Conservation (phyloP, 2,329 filamentous ascomycete species). For the Aspergillus oerlinghausenensis region DNA sequence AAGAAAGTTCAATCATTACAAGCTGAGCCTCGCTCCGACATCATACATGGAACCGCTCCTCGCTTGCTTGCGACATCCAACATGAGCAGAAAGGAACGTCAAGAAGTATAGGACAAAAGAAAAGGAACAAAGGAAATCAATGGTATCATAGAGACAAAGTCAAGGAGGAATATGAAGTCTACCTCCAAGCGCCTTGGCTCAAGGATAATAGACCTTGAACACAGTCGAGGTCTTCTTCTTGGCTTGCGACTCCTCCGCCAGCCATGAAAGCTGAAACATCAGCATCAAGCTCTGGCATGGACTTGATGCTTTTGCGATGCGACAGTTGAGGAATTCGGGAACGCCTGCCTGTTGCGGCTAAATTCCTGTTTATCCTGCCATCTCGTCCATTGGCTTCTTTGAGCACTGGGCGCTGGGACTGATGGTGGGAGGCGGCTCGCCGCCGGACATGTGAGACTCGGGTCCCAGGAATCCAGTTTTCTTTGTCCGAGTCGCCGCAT, state of each 20-base stretch:
- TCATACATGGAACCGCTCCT: constrained; percentile 26
- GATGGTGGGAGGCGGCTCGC: constrained; percentile 24
- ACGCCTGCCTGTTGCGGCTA: constrained; percentile 23
- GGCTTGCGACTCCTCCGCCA: constrained; percentile 54
- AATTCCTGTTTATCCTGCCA: constrained; percentile 20
- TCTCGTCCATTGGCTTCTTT: constrained; percentile 37
- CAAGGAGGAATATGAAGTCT: background rate
- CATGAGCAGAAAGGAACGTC: constrained; percentile 16
- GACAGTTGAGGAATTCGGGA: constrained; percentile 20
- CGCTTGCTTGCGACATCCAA: constrained; percentile 26
- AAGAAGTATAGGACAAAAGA: constrained; percentile 19
- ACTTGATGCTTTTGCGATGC: constrained; percentile 28
- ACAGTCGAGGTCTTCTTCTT: constrained; percentile 79
- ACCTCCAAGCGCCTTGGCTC: constrained; percentile 88
- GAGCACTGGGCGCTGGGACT: constrained; percentile 38
- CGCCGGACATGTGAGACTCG: constrained; percentile 37
- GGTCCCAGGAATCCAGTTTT: constrained; percentile 69
- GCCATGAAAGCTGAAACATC: constrained; percentile 73
- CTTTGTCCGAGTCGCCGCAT: constrained; percentile 82
- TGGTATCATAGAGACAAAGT: constrained; percentile 7
- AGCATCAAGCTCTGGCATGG: constrained; percentile 46
- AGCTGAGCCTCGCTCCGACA: constrained; percentile 16
- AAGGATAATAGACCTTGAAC: constrained; percentile 83
- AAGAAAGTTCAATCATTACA: constrained; percentile 16
- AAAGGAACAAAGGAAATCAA: constrained; percentile 22